Conservation (phyloP, 2,329 filamentous ascomycete genomes). For the Leptographium procerum region DNA sequence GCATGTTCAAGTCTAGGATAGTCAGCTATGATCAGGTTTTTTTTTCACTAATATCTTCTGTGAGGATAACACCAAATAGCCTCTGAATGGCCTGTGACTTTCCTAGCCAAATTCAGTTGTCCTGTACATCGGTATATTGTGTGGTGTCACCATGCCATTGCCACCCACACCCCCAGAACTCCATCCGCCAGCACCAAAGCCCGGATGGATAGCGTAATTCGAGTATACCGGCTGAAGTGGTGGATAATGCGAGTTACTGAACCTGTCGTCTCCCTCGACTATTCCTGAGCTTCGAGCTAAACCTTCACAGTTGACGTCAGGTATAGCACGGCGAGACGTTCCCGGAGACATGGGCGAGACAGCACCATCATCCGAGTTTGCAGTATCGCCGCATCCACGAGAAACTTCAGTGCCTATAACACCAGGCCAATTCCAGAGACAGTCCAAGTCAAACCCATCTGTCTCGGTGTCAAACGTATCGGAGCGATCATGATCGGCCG, state of each 20-base stretch:
- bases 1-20: neutral
- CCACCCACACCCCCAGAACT: neutral
- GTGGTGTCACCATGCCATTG: neutral
- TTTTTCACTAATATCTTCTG: neutral
- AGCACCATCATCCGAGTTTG: neutral
- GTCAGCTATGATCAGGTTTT: neutral
- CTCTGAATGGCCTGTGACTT: neutral
- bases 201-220: neutral
- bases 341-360: neutral
- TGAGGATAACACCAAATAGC: neutral
- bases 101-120: neutral
- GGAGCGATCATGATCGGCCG: conserved; percentile 9
- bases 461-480: conserved; percentile 19
- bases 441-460: conserved; percentile 22
- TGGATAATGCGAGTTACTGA: neutral
- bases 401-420: neutral
- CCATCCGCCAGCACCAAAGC: neutral
- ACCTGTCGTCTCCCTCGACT: neutral
- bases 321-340: neutral
- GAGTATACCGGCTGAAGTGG: neutral
- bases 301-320: neutral
- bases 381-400: neutral
- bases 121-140: neutral
- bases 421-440: conserved; percentile 19
- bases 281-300: neutral